Conservation (phyloP, 2,329 filamentous ascomycete species). For the Massarina eburnea region DNA sequence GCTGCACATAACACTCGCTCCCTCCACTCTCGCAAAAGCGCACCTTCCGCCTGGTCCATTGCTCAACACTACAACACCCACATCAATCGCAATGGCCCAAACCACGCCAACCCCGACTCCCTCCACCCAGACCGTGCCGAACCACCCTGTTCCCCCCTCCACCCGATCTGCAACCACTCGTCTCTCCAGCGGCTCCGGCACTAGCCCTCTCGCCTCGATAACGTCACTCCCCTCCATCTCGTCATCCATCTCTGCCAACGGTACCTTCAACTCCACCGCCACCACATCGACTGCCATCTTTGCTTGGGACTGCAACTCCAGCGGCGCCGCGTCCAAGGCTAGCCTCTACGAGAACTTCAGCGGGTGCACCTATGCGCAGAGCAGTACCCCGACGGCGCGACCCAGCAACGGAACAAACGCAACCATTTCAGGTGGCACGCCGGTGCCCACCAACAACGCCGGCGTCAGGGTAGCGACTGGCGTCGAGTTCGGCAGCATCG, state of each 20-base stretch:
- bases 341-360: conserved; percentile 1
- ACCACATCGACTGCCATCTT: not conserved
- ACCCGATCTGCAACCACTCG: not conserved
- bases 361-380: not conserved
- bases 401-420: not conserved
- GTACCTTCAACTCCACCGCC: not conserved
- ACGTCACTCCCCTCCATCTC: not conserved
- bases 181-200: not conserved
- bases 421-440: not conserved
- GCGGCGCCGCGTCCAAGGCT: not conserved
- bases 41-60: not conserved
- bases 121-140: not conserved
- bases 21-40: not conserved
- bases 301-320: not conserved
- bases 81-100: not conserved
- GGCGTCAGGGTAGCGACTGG: not conserved
- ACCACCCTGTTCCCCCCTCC: not conserved
- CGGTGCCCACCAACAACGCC: not conserved
- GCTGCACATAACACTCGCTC: not conserved
- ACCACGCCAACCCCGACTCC: not conserved
- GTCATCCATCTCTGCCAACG: not conserved
- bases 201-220: not conserved
- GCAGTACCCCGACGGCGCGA: not conserved
- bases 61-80: not conserved
- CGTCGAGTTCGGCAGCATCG: conserved; percentile 1